A percentile compares a stretch with the other conserved stretches of the same genome.
Conservation (phyloP, 169 alveolate species). For the Plasmodium gonderi region DNA sequence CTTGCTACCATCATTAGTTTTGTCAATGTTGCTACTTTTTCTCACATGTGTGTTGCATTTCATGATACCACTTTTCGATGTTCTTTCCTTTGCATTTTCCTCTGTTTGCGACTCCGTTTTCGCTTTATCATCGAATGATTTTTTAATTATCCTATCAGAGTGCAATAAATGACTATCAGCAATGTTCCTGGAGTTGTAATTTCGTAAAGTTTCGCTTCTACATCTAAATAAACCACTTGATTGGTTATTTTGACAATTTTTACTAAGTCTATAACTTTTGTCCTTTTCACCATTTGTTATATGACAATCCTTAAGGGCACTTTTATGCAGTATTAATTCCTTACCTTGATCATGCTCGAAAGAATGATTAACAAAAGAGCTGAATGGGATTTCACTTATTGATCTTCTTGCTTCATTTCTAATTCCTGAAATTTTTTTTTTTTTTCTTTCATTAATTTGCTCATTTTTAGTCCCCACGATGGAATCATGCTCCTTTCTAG, state of each 20-base stretch:
- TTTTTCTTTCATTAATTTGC: neutral
- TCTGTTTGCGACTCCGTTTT: neutral
- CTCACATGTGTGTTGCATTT: neutral
- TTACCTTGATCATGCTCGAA: neutral
- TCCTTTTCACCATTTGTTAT: neutral
- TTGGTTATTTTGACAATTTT: neutral
- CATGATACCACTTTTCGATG: neutral
- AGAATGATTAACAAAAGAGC: neutral
- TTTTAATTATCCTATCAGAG: neutral
- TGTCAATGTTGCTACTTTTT: neutral
- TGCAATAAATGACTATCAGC: neutral
- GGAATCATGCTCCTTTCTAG: neutral
- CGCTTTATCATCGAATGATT: neutral
- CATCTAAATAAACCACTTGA: neutral
- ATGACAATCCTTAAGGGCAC: neutral
- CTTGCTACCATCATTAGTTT: neutral
- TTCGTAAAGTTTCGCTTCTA: slow-evolving; percentile 15
- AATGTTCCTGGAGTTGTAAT: neutral
- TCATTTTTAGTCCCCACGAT: neutral
- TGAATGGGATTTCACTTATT: slow-evolving; percentile 11
- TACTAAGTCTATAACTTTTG: neutral
- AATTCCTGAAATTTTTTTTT: neutral
- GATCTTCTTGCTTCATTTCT: slow-evolving; percentile 26
- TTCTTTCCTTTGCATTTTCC: neutral
- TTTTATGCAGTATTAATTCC: neutral